These are phyloP conservation scores for Candida michaelii DNA, from an alignment of 805 yeast genomes.

Conservation along the genomic window DNA sequence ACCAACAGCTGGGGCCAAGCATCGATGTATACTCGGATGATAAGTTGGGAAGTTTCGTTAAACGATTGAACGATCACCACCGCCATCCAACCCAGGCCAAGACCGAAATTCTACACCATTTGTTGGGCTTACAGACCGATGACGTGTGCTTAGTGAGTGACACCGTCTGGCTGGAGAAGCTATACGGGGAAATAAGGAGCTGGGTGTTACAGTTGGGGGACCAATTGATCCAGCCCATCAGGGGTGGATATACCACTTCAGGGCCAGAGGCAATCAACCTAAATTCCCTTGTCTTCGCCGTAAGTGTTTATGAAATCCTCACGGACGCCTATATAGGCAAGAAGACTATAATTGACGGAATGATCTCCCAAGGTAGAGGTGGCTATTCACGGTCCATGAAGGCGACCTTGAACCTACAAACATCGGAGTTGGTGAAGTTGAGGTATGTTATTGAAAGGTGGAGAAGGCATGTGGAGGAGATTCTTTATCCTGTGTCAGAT, in stretches of 20 bases:
- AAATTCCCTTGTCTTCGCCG: conserved; percentile 22
- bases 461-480: conserved; percentile 25
- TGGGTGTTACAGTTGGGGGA: conserved; percentile 37
- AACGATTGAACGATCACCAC: conserved; percentile 2
- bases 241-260: too few relatives aligned
- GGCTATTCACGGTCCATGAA: conserved; percentile 23
- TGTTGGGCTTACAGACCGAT: conserved; percentile 20
- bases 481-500: conserved; percentile 1
- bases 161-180: conserved; percentile 37
- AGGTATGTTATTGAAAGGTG: conserved; percentile 49
- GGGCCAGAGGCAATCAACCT: too few relatives aligned
- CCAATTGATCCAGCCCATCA: conserved; percentile 10
- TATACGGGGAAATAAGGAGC: conserved; percentile 32
- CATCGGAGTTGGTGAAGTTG: conserved; percentile 38
- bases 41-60: background rate
- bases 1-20: background rate
- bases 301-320: conserved; percentile 47
- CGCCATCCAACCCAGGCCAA: conserved; percentile 21
- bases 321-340: conserved; percentile 40
- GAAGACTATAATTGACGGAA: conserved; percentile 25
- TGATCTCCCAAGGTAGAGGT: conserved; percentile 18
- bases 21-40: conserved; percentile 1
- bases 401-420: conserved; percentile 31
- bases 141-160: conserved; percentile 34
- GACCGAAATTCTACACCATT: conserved; percentile 21